Evolutionary conservation across 2,329 filamentous ascomycete genomes (phyloP), one percentile per base, ranked within the genome.

Genomic region (Diaporthe ampelina): DNA sequence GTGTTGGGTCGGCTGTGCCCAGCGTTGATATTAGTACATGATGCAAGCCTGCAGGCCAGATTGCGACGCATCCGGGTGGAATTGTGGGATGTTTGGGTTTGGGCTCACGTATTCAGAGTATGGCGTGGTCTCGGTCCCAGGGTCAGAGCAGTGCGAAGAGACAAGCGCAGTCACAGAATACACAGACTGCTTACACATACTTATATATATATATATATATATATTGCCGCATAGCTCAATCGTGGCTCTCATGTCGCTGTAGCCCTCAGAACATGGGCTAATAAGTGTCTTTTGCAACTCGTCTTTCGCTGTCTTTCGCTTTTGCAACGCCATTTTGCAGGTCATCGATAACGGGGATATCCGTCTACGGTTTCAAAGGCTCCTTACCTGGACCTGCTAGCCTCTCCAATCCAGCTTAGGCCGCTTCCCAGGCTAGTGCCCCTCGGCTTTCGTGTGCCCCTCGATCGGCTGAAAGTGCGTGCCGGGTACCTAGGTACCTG

Each of bases 11-110:
- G 35, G 40, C 43, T 70, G 37, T 40, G 74, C 71, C 45, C 45
- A 24, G 43, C 50, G 59, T 59, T n/a, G 59, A 67, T n/a, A 45
- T 56, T 48, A 32, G 72, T 67, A 50, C 11, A 75, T 74, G 74
- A 75, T 75, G 74, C 74, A 75, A 75, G 43, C 4, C 43, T 54
- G 58, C 65, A 57, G 65, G 57, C 21, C 43, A 29, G 32, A 58
- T 71, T 75, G 67, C 67, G 72, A 75, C 67, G 71, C 57, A 40
- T 24, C 37, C 26, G 32, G 17, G 24, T 32, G 4, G 19, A 1
- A 11, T n/a, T 37, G 24, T 11, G 29, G 35, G 24, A 24, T 48
- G 24, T 8, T 37, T 35, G 19, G 8, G 24, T n/a, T 50, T n/a
- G 45, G 17, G 24, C 3, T 19, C 45, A 24, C 21, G 29, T 40